phyloP scores from a whole-genome alignment of 768 basidiomycete genomes.

The Boletales sp. region DNA sequence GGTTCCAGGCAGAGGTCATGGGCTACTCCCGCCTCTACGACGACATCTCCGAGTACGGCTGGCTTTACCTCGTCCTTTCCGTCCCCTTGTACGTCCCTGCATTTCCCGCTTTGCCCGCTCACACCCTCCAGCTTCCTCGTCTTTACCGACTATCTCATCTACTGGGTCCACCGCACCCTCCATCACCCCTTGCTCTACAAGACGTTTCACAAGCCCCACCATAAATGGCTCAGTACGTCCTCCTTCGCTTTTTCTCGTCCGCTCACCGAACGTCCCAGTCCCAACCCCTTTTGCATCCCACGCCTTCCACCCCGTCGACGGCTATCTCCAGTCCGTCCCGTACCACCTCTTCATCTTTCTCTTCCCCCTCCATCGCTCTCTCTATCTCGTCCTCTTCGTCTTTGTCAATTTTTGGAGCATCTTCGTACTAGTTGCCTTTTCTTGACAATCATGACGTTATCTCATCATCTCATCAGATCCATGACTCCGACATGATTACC shows the following conservation, averaged over 20 bases:
- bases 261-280: conserved; percentile 46
- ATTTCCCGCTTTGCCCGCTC: background rate
- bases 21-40: conserved; percentile 82
- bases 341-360: conserved; percentile 91
- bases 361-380: conserved; percentile 83
- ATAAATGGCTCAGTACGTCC: conserved; percentile 91
- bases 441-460: background rate
- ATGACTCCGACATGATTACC: conserved; percentile 98
- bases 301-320: conserved; percentile 96
- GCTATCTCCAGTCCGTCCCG: conserved; percentile 89
- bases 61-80: conserved; percentile 65
- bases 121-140: conserved; percentile 56
- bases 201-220: conserved; percentile 92
- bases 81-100: conserved; percentile 55
- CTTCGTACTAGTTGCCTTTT: conserved; percentile 49
- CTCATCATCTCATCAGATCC: conserved; percentile 56
- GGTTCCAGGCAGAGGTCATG: conserved; percentile 90
- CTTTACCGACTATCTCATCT: conserved; percentile 91
- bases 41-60: conserved; percentile 74
- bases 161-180: conserved; percentile 93
- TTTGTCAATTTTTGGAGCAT: conserved; percentile 94
- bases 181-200: conserved; percentile 90
- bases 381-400: conserved; percentile 86
- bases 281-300: conserved; percentile 97
- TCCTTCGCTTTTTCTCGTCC: background rate